Base-by-base conservation (phyloP, 2,329 filamentous ascomycete species). In the Chaetomium globosum region DNA sequence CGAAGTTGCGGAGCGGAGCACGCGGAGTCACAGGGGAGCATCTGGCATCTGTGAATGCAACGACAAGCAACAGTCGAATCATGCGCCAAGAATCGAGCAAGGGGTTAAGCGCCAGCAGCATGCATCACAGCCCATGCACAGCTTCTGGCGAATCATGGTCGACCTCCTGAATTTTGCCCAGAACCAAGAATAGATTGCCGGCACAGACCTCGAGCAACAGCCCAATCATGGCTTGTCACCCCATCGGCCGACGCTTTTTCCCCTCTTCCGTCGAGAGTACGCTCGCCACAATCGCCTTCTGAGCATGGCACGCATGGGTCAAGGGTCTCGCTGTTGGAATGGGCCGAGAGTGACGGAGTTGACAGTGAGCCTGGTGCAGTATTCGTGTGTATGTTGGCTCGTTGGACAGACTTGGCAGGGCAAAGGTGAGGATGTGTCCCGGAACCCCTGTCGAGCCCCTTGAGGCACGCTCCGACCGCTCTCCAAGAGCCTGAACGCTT, bases 161-260 rank as follows among this genome's bases (percentile, higher is more conserved):
- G 36, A 10, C 28, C 59, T 53, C 46, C 21, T 21, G 63, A 56
- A 65, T 69, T 68, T 67, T 65, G 60, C 67, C 69, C 69, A 62
- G 48, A 66, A 59, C 71, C 71, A 73, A 71, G 64, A 73, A 72
- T 73, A 73, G 71, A 70, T 71, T 70, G 68, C 59, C 67, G 66
- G 66, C 69, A 71, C 68, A 68, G 52, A 55, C 61, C 60, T 54
- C 53, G 19, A 55, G 30, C 12, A 13, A 26, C 62, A 26, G 43
- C 2, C 69, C 67, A 71, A 72, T 69, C 63, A 26, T 21, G 21
- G 49, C 23, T 26, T 46, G 48, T 21, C 39, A 57, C 51, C 23
- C 28, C 58, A n/a, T 52, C 26, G 31, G 21, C 43, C 59, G 57
- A 48, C 56, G 55, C 55, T 56, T 66, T 62, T 46, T 46, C 48